These are phyloP conservation scores for Aureobasidium lini DNA, from an alignment of 2,329 filamentous ascomycete genomes.

Conservation along the genomic window DNA sequence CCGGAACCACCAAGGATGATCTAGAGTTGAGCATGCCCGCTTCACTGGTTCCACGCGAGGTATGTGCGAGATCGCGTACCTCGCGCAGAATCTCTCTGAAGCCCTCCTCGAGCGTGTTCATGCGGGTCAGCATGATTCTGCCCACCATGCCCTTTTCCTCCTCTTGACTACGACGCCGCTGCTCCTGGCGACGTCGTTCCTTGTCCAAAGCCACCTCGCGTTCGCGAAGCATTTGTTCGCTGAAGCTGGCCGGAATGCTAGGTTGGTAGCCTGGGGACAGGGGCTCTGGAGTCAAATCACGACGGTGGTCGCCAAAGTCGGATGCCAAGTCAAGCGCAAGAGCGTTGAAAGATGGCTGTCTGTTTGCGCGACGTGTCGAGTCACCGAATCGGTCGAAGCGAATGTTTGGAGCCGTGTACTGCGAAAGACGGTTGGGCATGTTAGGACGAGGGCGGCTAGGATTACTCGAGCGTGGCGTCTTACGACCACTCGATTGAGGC, in stretches of 20 bases:
- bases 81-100: constrained; percentile 59
- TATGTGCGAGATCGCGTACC: constrained; percentile 25
- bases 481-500: constrained; percentile 2
- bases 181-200: constrained; percentile 29
- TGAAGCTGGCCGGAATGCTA: constrained; percentile 30
- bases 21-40: constrained; percentile 10
- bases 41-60: constrained; percentile 25
- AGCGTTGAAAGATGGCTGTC: constrained; percentile 58
- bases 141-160: constrained; percentile 66
- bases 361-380: constrained; percentile 17
- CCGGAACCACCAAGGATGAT: background rate
- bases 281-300: constrained; percentile 45
- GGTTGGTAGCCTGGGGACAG: constrained; percentile 26
- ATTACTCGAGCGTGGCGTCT: background rate
- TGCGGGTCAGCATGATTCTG: constrained; percentile 74
- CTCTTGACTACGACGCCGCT: constrained; percentile 30
- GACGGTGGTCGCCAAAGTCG: constrained; percentile 53
- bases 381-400: constrained; percentile 31
- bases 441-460: constrained; percentile 49
- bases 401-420: constrained; percentile 50
- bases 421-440: constrained; percentile 44
- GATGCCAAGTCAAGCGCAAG: constrained; percentile 60
- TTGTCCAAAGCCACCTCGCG: constrained; percentile 44
- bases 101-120: constrained; percentile 88
- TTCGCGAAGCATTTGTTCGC: constrained; percentile 43